A percentile compares a stretch with the other conserved stretches of the same genome.
Evolutionary conservation across 257 asterid species (phyloP).

Genomic region (Scutellaria barbata): DNA sequence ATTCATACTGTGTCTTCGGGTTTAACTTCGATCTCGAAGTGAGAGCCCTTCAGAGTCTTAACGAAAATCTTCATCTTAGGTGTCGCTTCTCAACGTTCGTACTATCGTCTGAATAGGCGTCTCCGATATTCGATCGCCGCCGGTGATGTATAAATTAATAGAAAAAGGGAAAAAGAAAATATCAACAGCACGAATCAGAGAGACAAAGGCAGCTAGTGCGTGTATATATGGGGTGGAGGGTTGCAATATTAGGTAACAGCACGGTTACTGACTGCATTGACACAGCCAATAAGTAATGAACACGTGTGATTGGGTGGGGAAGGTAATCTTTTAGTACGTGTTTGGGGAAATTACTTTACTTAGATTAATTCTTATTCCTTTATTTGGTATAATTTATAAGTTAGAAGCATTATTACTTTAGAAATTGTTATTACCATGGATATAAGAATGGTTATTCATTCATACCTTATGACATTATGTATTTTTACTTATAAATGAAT

Average conservation of each 20-base stretch:
- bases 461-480: no score
- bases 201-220: neutral
- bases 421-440: no score
- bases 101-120: conserved; percentile 29
- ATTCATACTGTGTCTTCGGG: no score
- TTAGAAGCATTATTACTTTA: no score
- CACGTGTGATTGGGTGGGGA: conserved; percentile 17
- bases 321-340: neutral
- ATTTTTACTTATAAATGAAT: no score
- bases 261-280: conserved; percentile 24
- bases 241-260: conserved; percentile 25
- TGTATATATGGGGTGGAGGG: neutral
- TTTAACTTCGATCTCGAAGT: no score
- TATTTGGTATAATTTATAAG: no score
- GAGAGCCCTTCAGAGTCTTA: no score
- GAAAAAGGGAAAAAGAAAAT: neutral
- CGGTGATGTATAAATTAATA: conserved; percentile 23
- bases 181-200: conserved; percentile 7
- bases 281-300: neutral
- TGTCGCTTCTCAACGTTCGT: conserved; percentile 22
- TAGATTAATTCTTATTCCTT: no score
- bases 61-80: no score
- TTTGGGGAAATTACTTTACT: no score
- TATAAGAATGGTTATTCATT: no score
- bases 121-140: conserved; percentile 46